phyloP scores from a whole-genome alignment of 371 early-diverging fungal genomes.

The Funneliformis caledonium region DNA sequence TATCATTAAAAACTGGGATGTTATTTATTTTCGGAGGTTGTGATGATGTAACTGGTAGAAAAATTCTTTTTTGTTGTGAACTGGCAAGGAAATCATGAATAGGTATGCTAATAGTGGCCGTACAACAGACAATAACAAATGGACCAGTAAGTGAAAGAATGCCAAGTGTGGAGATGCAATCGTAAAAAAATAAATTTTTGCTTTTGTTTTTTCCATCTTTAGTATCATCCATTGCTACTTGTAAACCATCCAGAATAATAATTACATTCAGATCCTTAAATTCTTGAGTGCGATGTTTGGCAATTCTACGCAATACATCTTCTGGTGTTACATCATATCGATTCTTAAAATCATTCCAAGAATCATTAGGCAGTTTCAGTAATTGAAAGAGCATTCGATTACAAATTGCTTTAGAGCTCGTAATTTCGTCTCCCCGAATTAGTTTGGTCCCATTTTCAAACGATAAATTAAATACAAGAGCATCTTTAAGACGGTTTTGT shows the following conservation, averaged over 20 bases:
- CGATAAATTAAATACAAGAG: slow-evolving; percentile 27
- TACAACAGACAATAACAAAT: slow-evolving; percentile 7
- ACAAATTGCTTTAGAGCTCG: background rate
- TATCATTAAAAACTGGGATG: background rate
- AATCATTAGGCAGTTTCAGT: background rate
- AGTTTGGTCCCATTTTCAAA: slow-evolving; percentile 21
- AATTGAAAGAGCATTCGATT: slow-evolving; percentile 5
- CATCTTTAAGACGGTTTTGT: background rate
- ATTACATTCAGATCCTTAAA: background rate
- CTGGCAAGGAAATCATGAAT: background rate
- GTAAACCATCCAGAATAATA: slow-evolving; percentile 7
- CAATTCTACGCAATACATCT: slow-evolving; percentile 3
- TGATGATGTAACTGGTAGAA: background rate
- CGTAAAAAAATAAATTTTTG: background rate
- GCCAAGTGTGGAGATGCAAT: slow-evolving; percentile 9
- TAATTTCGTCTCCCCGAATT: background rate
- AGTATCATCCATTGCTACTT: background rate
- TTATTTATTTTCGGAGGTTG: background rate
- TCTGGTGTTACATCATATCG: background rate
- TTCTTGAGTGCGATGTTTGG: background rate
- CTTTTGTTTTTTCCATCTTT: background rate
- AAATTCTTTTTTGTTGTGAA: background rate
- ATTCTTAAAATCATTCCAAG: slow-evolving; percentile 6
- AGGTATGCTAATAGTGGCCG: background rate
- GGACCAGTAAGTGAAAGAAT: background rate